Conservation (phyloP, 2,329 filamentous ascomycete species). For the Botrytis galanthina region DNA sequence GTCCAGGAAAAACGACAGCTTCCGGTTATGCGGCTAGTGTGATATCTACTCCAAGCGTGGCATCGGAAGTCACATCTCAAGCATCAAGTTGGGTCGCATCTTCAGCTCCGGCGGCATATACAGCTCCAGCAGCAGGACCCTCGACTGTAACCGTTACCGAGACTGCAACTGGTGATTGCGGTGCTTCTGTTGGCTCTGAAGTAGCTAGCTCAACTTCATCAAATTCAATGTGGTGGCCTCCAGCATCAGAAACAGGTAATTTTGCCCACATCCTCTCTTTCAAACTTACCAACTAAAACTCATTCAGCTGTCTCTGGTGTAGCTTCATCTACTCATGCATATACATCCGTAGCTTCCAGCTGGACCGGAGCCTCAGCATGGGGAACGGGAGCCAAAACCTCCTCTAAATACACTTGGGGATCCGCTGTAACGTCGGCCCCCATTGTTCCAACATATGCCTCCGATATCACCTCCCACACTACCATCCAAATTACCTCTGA, state of each 20-base stretch:
- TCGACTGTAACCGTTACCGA: slow-evolving; percentile 8
- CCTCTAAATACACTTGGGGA: slow-evolving; percentile 2
- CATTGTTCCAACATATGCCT: background rate
- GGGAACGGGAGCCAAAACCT: background rate
- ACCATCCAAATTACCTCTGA: background rate
- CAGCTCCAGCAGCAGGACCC: background rate
- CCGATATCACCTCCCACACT: background rate
- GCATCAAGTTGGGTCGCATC: background rate
- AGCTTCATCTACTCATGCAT: background rate
- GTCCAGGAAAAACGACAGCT: background rate
- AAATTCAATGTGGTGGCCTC: background rate
- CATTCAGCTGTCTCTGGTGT: background rate
- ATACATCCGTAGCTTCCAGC: background rate
- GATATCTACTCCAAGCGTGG: background rate
- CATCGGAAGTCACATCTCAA: background rate
- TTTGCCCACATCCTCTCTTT: background rate
- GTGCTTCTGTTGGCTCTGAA: background rate
- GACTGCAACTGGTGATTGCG: slow-evolving; percentile 2
- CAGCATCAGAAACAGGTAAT: slow-evolving; percentile 6
- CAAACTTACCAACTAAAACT: background rate
- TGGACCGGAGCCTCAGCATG: background rate
- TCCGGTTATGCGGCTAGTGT: background rate
- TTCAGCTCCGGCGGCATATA: background rate
- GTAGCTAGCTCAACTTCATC: background rate
- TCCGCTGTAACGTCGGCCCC: background rate